A percentile compares a stretch with the other conserved stretches of the same genome.
Evolutionary conservation across 2,329 filamentous ascomycete genomes (phyloP).

Genomic region (Bipolaris zeicola): DNA sequence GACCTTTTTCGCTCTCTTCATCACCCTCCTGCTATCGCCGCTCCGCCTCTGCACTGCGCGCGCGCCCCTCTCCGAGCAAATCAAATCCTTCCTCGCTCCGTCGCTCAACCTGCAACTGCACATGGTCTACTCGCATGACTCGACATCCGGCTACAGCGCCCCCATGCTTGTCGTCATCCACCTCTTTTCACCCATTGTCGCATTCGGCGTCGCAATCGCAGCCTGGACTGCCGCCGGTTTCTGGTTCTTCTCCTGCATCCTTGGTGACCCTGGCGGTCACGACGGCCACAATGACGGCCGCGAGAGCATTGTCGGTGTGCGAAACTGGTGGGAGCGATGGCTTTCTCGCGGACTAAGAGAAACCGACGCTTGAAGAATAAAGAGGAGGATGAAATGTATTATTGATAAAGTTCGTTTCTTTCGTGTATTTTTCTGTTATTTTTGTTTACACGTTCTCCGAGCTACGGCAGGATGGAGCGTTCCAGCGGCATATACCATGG

Average conservation of each 20-base stretch:
- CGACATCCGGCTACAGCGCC: conserved; percentile 46
- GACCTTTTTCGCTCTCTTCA: conserved; percentile 56
- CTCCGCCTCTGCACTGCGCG: conserved; percentile 60
- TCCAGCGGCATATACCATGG: conserved; percentile 32
- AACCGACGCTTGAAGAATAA: conserved; percentile 2
- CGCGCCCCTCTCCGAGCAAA: conserved; percentile 55
- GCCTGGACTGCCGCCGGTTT: conserved; percentile 66
- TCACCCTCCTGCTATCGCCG: conserved; percentile 56
- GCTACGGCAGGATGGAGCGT: conserved; percentile 19
- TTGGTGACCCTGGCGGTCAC: conserved; percentile 66
- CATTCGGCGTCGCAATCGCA: conserved; percentile 61
- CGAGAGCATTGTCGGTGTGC: conserved; percentile 63
- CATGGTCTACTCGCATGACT: conserved; percentile 53
- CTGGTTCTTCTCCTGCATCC: conserved; percentile 65
- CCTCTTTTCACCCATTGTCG: conserved; percentile 61
- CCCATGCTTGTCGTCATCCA: conserved; percentile 59
- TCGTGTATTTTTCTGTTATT: not conserved
- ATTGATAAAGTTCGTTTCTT: conserved; percentile 1
- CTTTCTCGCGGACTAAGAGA: conserved; percentile 50
- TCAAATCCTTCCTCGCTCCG: conserved; percentile 60
- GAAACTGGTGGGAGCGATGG: conserved; percentile 66
- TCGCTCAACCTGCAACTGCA: conserved; percentile 59
- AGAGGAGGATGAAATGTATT: not conserved
- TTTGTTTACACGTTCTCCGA: not conserved
- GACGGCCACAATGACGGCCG: conserved; percentile 65